Evolutionary conservation across 2,329 filamentous ascomycete species (phyloP), one percentile per base, ranked within the genome.

Genomic region (Ascomycota sp.): DNA sequence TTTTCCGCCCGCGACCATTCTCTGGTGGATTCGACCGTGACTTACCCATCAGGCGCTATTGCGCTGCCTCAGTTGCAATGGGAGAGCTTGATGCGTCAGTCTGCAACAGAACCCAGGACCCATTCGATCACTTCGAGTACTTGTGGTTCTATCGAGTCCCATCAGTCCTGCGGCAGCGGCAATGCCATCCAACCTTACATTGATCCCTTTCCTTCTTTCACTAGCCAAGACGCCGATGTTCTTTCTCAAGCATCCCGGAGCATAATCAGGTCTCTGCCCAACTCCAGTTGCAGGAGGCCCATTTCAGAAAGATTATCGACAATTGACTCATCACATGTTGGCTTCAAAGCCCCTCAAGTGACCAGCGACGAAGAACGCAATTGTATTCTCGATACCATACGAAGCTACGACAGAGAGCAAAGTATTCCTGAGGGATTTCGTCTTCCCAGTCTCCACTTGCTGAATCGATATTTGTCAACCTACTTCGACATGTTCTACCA

Each of bases 401-500:
- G 76, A 43, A 67, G 61, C 40, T 74, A 72, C 40, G 86, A 95
- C 49, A 74, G 65, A 40, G 80, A 93, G 44, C 74, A 75, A 45
- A 74, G 78, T 27, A 74, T 94, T 33, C 73, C 83, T 11, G 82
- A 91, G 33, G 83, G 79, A 33, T 94, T 95, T 63, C 77, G 82
- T 39, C 66, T 95, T 27, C 89, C 89, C 5, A 75, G 67, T 39
- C 65, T 83, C 23, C 65, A 72, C 23, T 77, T 80, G 3, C 58
- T 95, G 49, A 95, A 98, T 56, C 72, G 83, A 37, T 93, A 93
- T 52, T 61, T 98, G 37, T 80, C 83, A 35, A 93, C 86, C 2
- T 98, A 95, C 61, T 98, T 95, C 53, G 83, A 80, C 48, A 62
- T 94, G 44, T 98, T 95, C 56, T 89, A 98, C 48, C 89, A 93